Evolutionary conservation across 495 filamentous ascomycete species (phyloP).

Genomic region (Ramalina intermedia): DNA sequence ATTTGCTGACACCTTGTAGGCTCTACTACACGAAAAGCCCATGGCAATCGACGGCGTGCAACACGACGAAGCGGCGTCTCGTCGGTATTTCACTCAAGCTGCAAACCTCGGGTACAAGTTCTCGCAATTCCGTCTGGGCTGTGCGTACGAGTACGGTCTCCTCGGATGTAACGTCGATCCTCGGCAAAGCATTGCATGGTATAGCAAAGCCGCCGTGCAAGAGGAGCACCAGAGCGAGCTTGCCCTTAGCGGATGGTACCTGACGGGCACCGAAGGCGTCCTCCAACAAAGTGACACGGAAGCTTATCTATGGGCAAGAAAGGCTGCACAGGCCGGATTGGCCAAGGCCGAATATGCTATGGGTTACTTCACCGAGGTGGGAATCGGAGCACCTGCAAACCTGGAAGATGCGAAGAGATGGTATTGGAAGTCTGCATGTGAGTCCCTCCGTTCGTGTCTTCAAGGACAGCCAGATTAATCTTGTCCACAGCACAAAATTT

Average conservation of each 20-base stretch:
- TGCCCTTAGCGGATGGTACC: slow-evolving; percentile 88
- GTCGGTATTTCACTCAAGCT: slow-evolving; percentile 70
- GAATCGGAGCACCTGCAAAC: slow-evolving; percentile 75
- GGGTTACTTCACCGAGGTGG: slow-evolving; percentile 94
- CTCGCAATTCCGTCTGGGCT: slow-evolving; percentile 79
- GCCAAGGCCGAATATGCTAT: slow-evolving; percentile 94
- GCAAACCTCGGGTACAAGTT: slow-evolving; percentile 87
- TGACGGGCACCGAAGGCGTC: slow-evolving; percentile 80
- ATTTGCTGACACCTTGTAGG: slow-evolving; percentile 20
- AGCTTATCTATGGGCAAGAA: slow-evolving; percentile 92
- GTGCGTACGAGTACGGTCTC: slow-evolving; percentile 78
- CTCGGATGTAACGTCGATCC: slow-evolving; percentile 73
- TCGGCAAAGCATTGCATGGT: slow-evolving; percentile 77
- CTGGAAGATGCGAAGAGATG: slow-evolving; percentile 92
- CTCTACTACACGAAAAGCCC: slow-evolving; percentile 64
- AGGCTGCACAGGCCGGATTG: slow-evolving; percentile 71
- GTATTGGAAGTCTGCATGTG: slow-evolving; percentile 96
- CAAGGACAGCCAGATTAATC: slow-evolving; percentile 11
- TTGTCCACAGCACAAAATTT: slow-evolving; percentile 64
- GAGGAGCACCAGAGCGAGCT: slow-evolving; percentile 91
- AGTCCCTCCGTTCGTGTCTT: slow-evolving; percentile 28
- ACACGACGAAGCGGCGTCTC: slow-evolving; percentile 66
- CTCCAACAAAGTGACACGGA: slow-evolving; percentile 88
- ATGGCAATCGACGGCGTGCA: slow-evolving; percentile 54
- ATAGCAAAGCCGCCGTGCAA: slow-evolving; percentile 79